These are phyloP conservation scores for Hymenoscyphus occultus DNA, from an alignment of 2,329 filamentous ascomycete genomes.

Conservation along the genomic window DNA sequence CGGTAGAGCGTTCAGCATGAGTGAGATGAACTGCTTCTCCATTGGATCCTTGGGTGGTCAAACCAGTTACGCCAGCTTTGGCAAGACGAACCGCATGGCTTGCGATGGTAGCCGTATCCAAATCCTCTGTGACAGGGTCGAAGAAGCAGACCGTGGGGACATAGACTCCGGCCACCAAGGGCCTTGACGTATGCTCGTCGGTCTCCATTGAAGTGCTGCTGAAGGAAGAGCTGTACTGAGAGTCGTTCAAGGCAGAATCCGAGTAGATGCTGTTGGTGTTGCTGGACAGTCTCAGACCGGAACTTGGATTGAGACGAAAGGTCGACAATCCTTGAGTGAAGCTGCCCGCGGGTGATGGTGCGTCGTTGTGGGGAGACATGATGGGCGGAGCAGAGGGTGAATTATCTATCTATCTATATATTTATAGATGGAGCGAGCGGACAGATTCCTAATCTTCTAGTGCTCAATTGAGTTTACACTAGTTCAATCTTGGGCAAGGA, in stretches of 20 bases:
- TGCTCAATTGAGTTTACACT: background rate
- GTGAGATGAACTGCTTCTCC: constrained; percentile 66
- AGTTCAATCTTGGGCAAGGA: background rate
- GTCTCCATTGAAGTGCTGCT: constrained; percentile 39
- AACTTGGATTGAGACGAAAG: constrained; percentile 27
- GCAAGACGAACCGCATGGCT: constrained; percentile 54
- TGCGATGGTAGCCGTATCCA: constrained; percentile 57
- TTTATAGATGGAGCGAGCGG: background rate
- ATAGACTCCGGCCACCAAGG: constrained; percentile 57
- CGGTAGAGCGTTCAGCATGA: constrained; percentile 56
- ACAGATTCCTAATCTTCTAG: background rate
- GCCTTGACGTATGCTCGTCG: constrained; percentile 38
- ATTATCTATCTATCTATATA: background rate
- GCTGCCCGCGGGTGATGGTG: constrained; percentile 45
- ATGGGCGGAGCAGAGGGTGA: constrained; percentile 10
- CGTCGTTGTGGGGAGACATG: constrained; percentile 49
- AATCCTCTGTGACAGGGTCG: constrained; percentile 59
- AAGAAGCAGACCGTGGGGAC: constrained; percentile 76
- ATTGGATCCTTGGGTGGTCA: constrained; percentile 64
- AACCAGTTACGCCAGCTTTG: constrained; percentile 55
- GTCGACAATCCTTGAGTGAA: constrained; percentile 41
- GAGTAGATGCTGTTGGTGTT: constrained; percentile 35
- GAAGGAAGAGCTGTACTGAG: constrained; percentile 42
- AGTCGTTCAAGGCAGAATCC: constrained; percentile 36
- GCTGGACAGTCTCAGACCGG: constrained; percentile 26